Conservation (phyloP, 1,284 basidiomycete species). For the Trichosporon coremiiforme region DNA sequence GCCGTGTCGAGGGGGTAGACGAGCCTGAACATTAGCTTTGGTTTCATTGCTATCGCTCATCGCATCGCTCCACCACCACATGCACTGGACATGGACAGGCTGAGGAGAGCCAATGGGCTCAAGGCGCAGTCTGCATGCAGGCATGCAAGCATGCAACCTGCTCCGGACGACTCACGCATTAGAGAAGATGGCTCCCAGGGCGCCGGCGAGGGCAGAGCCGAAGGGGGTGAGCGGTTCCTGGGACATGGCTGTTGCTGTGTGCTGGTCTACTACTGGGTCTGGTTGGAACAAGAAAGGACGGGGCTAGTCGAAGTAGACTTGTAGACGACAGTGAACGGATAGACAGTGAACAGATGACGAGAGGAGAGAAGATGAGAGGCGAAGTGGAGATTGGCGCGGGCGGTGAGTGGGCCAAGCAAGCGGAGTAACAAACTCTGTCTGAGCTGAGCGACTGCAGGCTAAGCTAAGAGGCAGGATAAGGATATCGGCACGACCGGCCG, state of each 20-base stretch:
- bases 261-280: background rate
- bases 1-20: constrained; percentile 96
- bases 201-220: constrained; percentile 89
- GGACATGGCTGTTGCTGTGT: background rate
- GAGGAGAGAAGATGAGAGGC: background rate
- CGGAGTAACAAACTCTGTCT: constrained; percentile 12
- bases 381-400: background rate
- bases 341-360: background rate
- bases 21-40: constrained; percentile 60
- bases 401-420: background rate
- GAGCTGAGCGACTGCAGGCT: background rate
- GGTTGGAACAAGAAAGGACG: background rate
- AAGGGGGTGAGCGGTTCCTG: constrained; percentile 72
- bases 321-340: background rate
- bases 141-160: background rate
- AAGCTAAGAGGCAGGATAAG: background rate
- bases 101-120: too few species aligned
- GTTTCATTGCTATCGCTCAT: background rate
- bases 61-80: background rate
- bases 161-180: constrained; percentile 70
- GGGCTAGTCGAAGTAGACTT: background rate
- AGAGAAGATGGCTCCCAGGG: constrained; percentile 88
- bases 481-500: constrained; percentile 19
- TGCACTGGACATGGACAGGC: too few species aligned
- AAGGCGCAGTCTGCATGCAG: too few species aligned